Evolutionary conservation across 176 grass and related monocot genomes (phyloP).

Genomic region (Stipa capillata): DNA sequence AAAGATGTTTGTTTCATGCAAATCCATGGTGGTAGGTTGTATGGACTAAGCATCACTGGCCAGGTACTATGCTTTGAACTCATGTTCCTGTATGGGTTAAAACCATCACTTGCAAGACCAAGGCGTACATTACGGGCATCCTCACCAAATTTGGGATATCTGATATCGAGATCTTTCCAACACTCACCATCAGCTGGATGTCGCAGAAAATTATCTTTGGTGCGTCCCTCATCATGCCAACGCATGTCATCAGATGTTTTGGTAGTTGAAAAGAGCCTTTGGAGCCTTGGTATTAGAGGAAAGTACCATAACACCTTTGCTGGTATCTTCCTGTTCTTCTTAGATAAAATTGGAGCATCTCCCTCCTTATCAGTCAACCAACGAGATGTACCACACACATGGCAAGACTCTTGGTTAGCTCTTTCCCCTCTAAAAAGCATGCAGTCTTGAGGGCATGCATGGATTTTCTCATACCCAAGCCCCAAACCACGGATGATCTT

Average conservation of each 20-base stretch:
- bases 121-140: background rate
- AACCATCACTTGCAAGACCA: background rate
- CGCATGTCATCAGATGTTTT: background rate
- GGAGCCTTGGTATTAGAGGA: constrained; percentile 8
- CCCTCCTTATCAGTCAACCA: background rate
- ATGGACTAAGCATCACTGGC: constrained; percentile 11
- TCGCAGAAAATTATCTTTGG: background rate
- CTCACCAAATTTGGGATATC: background rate
- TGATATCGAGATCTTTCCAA: background rate
- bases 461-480: constrained; percentile 15
- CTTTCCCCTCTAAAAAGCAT: background rate
- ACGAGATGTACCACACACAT: background rate
- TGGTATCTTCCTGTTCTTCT: background rate
- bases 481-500: constrained; percentile 5
- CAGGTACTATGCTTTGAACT: constrained; percentile 6
- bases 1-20: background rate
- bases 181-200: background rate
- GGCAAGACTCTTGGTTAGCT: background rate
- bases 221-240: constrained; percentile 13
- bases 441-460: constrained; percentile 24
- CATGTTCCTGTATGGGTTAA: background rate
- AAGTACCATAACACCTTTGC: constrained; percentile 30
- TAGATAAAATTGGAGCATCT: background rate
- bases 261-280: constrained; percentile 16
- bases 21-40: background rate